A percentile compares a stretch with the other conserved stretches of the same genome.
These are phyloP conservation scores for Cladophialophora immunda DNA, from an alignment of 2,329 filamentous ascomycete genomes.

Conservation along the genomic window DNA sequence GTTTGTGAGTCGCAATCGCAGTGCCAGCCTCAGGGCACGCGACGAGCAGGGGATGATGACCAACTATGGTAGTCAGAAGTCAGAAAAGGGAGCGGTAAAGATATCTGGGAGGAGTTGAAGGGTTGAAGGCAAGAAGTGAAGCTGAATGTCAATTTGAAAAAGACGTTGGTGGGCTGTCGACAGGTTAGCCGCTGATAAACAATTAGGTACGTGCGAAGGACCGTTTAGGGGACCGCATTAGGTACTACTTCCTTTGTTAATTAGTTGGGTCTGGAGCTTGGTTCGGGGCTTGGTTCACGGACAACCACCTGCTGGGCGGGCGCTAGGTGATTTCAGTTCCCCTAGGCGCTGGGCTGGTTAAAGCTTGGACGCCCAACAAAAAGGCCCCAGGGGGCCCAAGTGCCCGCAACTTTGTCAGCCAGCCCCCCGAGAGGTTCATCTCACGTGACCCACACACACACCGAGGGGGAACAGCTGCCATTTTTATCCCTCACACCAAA, in stretches of 20 bases:
- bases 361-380: background rate
- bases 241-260: background rate
- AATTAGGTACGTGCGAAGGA: background rate
- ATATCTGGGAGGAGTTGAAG: background rate
- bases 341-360: background rate
- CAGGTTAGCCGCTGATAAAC: background rate
- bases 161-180: background rate
- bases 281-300: background rate
- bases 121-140: background rate
- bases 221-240: background rate
- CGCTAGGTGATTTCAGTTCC: background rate
- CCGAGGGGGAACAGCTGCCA: background rate
- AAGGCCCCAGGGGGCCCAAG: background rate
- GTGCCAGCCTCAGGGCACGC: background rate
- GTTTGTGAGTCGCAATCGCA: background rate
- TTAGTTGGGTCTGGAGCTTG: background rate
- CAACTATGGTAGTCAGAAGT: background rate
- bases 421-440: background rate
- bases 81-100: background rate
- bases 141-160: background rate
- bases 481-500: slow-evolving; percentile 1
- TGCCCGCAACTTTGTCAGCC: background rate
- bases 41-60: background rate
- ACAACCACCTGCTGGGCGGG: background rate
- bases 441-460: background rate